Percentiles rank a stretch among this genome's conserved stretches.
Conservation (phyloP, 164 flowering plant species). For the Protea cynaroides region DNA sequence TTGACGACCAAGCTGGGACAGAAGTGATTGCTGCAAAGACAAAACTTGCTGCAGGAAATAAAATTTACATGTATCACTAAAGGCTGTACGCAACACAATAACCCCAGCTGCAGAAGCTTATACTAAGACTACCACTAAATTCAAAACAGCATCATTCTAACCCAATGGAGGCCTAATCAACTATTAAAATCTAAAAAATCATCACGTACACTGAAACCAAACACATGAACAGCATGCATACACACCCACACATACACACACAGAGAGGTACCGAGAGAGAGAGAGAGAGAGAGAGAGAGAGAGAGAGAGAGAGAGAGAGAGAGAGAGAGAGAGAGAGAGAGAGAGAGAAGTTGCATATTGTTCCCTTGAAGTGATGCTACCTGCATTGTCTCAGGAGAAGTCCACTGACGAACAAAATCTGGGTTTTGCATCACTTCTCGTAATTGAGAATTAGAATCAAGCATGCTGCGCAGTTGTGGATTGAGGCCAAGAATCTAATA, state of each 20-base stretch:
- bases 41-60: conserved; percentile 49
- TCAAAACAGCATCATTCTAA: not conserved
- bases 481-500: conserved; percentile 33
- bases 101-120: not conserved
- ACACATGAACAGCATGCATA: not conserved
- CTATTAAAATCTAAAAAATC: not conserved
- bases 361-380: conserved; percentile 15
- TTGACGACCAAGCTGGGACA: conserved; percentile 37
- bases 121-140: not conserved
- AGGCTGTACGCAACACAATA: not conserved
- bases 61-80: not conserved
- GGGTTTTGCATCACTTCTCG: conserved; percentile 80
- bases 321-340: not conserved
- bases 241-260: no score
- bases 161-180: not conserved
- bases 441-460: conserved; percentile 48
- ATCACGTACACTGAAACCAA: not conserved
- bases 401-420: conserved; percentile 54
- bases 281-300: no score
- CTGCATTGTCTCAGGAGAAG: conserved; percentile 74
- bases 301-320: no score
- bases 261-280: no score
- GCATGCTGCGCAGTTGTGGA: conserved; percentile 46
- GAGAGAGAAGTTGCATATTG: not conserved
- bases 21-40: conserved; percentile 48